Percentiles rank a stretch among this genome's conserved stretches.
Evolutionary conservation across 805 yeast genomes (phyloP).

Genomic region (Hanseniaspora lindneri): DNA sequence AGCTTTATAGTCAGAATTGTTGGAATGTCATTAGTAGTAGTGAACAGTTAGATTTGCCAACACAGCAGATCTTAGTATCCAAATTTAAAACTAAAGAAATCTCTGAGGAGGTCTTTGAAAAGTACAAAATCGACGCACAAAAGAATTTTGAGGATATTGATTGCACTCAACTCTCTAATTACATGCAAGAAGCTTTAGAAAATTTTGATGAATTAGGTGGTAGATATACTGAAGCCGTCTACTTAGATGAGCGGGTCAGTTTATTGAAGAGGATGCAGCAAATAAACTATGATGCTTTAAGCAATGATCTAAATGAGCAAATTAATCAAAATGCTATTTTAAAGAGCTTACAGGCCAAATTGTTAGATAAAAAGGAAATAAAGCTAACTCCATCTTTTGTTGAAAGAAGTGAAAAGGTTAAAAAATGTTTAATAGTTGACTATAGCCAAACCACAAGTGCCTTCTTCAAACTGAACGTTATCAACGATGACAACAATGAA

Average conservation of each 20-base stretch:
- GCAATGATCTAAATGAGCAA: constrained; percentile 3
- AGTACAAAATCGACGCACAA: no score
- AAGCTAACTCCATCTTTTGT: constrained; percentile 12
- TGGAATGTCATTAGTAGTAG: constrained; percentile 92
- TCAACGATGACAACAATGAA: background rate
- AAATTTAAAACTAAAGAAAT: constrained; percentile 91
- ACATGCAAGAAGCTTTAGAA: constrained; percentile 38
- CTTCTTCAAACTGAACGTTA: background rate
- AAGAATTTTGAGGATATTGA: no score
- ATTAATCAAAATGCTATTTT: background rate
- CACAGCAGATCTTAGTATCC: constrained; percentile 91
- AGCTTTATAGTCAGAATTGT: constrained; percentile 74
- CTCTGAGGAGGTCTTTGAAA: constrained; percentile 39
- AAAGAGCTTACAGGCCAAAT: background rate
- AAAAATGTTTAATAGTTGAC: background rate
- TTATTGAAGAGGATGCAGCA: constrained; percentile 39
- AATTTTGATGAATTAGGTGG: constrained; percentile 63
- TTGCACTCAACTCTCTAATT: constrained; percentile 31
- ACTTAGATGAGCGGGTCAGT: constrained; percentile 44
- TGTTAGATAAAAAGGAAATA: constrained; percentile 6
- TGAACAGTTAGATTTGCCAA: constrained; percentile 89
- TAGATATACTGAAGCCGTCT: constrained; percentile 58
- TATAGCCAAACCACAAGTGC: background rate
- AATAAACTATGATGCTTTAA: background rate
- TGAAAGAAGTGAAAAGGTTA: background rate